These are phyloP conservation scores for Hericium erinaceus DNA, from an alignment of 768 basidiomycete genomes.

Conservation along the genomic window DNA sequence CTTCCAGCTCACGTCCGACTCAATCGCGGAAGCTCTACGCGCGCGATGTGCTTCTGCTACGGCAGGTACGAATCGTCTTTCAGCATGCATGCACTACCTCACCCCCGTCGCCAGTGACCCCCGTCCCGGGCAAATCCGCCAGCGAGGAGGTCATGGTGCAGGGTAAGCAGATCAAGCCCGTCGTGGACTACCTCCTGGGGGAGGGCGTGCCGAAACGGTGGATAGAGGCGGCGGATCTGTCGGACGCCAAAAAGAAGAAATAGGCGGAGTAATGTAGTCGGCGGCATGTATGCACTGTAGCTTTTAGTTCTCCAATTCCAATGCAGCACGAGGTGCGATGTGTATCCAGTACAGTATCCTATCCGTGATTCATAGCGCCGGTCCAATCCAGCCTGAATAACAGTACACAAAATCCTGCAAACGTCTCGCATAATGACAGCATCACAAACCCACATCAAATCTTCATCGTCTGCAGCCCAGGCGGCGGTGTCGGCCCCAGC, in stretches of 20 bases:
- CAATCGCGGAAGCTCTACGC: slow-evolving; percentile 70
- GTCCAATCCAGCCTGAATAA: too few relatives aligned
- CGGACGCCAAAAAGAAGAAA: slow-evolving; percentile 32
- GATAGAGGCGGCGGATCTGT: slow-evolving; percentile 49
- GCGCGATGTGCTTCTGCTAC: slow-evolving; percentile 74
- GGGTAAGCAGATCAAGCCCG: slow-evolving; percentile 65
- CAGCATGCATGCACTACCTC: background rate
- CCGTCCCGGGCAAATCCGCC: slow-evolving; percentile 45
- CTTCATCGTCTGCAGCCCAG: background rate
- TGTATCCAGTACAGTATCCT: too few relatives aligned
- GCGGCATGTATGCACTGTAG: too few relatives aligned
- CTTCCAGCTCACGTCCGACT: slow-evolving; percentile 58
- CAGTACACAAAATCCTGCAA: background rate
- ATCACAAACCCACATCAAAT: background rate
- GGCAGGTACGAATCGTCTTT: slow-evolving; percentile 39
- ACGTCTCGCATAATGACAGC: background rate
- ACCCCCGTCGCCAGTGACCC: slow-evolving; percentile 37
- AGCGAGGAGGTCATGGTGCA: slow-evolving; percentile 74
- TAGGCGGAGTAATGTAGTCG: background rate
- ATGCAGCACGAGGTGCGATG: too few relatives aligned
- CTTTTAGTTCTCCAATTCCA: too few relatives aligned
- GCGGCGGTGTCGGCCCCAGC: background rate
- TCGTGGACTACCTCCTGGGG: slow-evolving; percentile 54
- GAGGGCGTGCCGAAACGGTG: slow-evolving; percentile 77
- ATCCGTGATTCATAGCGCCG: too few relatives aligned